phyloP scores from a whole-genome alignment of 169 alveolate genomes.

The Babesia ovata region DNA sequence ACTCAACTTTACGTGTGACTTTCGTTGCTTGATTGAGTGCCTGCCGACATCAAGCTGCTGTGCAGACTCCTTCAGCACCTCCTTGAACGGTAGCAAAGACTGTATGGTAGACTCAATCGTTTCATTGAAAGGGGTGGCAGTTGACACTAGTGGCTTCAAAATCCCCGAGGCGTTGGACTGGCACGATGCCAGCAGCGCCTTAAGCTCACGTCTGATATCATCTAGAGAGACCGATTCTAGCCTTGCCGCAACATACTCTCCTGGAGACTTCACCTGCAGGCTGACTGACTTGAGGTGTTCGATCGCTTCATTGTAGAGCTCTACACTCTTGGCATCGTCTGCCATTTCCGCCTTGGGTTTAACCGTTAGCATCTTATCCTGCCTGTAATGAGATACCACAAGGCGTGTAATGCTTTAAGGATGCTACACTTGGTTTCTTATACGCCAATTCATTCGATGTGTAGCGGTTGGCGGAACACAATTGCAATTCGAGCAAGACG shows the following conservation, averaged over 20 bases:
- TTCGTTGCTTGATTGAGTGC: neutral
- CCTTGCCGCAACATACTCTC: conserved; percentile 44
- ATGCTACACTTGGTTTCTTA: too few species aligned
- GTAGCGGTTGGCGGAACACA: too few species aligned
- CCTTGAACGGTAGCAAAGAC: conserved; percentile 55
- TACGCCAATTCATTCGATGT: too few species aligned
- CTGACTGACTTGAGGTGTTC: conserved; percentile 52
- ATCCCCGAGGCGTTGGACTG: conserved; percentile 62
- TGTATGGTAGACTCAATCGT: conserved; percentile 46
- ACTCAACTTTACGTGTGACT: conserved; percentile 8
- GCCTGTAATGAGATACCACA: too few species aligned
- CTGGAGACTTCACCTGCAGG: conserved; percentile 56
- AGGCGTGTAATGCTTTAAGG: too few species aligned
- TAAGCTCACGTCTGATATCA: conserved; percentile 52
- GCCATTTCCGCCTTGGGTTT: neutral
- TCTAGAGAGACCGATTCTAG: conserved; percentile 61
- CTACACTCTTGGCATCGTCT: conserved; percentile 9
- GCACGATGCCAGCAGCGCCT: conserved; percentile 52
- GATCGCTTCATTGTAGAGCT: conserved; percentile 43
- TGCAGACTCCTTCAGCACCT: conserved; percentile 35
- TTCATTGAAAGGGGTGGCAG: conserved; percentile 52
- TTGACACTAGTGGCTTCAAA: conserved; percentile 37
- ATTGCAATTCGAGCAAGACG: too few species aligned
- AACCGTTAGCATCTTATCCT: too few species aligned
- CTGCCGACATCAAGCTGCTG: conserved; percentile 8